Percentiles rank a stretch among this genome's conserved stretches.
phyloP scores from a whole-genome alignment of 164 flowering plant species.

The Piper betle region DNA sequence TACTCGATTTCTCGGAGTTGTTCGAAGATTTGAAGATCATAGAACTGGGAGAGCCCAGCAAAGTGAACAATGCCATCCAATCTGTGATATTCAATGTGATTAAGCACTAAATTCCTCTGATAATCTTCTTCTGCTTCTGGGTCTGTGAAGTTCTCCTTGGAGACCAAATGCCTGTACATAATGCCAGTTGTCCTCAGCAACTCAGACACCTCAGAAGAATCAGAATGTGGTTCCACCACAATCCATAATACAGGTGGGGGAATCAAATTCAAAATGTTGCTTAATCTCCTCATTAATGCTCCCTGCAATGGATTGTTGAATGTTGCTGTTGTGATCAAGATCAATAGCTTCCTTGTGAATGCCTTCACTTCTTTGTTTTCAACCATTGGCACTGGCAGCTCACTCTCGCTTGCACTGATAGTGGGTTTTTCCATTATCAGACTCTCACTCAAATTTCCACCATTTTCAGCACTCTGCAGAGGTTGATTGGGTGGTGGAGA shows the following conservation, averaged over 20 bases:
- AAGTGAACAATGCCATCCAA: slow-evolving; percentile 85
- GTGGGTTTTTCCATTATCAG: slow-evolving; percentile 20
- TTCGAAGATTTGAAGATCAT: slow-evolving; percentile 67
- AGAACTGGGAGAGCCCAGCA: slow-evolving; percentile 51
- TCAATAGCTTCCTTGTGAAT: slow-evolving; percentile 30
- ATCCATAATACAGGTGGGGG: slow-evolving; percentile 76
- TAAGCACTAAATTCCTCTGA: slow-evolving; percentile 67
- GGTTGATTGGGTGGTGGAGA: slow-evolving; percentile 20
- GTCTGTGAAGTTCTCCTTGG: slow-evolving; percentile 57
- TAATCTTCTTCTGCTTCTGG: slow-evolving; percentile 42
- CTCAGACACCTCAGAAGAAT: slow-evolving; percentile 37
- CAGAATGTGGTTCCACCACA: slow-evolving; percentile 46
- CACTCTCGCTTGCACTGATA: not conserved
- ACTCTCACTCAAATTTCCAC: slow-evolving; percentile 13
- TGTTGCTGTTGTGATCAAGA: slow-evolving; percentile 51
- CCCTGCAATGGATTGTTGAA: slow-evolving; percentile 19
- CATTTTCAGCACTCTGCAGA: slow-evolving; percentile 5
- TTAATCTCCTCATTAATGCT: slow-evolving; percentile 40
- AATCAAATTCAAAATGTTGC: slow-evolving; percentile 51
- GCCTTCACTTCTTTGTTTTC: slow-evolving; percentile 3
- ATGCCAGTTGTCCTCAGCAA: slow-evolving; percentile 59
- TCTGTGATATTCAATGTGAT: slow-evolving; percentile 78
- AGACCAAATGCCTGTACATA: slow-evolving; percentile 88
- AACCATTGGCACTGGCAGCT: not conserved
- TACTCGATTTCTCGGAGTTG: slow-evolving; percentile 72